Evolutionary conservation across 2,329 filamentous ascomycete genomes (phyloP), one percentile per base, ranked within the genome.

Genomic region (Apiospora phragmitis): DNA sequence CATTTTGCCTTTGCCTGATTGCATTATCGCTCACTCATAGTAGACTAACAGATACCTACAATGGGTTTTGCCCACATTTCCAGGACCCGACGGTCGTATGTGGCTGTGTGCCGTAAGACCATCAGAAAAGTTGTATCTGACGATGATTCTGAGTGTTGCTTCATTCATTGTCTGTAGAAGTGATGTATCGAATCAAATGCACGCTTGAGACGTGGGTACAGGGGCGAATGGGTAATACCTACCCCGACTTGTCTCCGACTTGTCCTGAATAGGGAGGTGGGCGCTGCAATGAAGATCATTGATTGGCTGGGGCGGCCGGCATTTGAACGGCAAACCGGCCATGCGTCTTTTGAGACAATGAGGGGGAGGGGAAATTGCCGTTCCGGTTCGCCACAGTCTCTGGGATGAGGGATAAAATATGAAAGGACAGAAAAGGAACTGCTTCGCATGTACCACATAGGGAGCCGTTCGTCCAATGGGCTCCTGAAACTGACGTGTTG

Each of bases 221-320:
- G 29, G 18, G 29, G 29, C 55, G 32, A 62, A 62, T 38, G 32
- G 29, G 55, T 32, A 62, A 9, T n/a, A 4, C 21, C 32, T n/a
- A n/a, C 29, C 29, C 18, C 55, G 18, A 4, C 32, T 62, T 62
- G 55, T 62, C 29, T 18, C 18, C 55, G 18, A 4, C 32, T 62
- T 62, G 55, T 62, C 55, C 55, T 24, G 9, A 62, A 62, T 21
- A 38, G 55, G 55, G 55, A 62, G 55, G 55, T 62, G 55, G 55
- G 32, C 55, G 55, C 55, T 12, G 55, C 18, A 38, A 62, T 38
- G 55, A n/a, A n/a, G 55, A 35, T n/a, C 32, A 38, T 62, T 62
- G 55, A 62, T 62, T 62, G 55, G 55, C 21, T 21, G 12, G 9
- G 11, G 8, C 9, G 55, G 29, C 29, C 55, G 32, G 16, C 55